Percentiles rank a stretch among this genome's conserved stretches.
These are phyloP conservation scores for Nannochloropsis limnetica DNA, from an alignment of 352 stramenopile species.

Conservation along the genomic window DNA sequence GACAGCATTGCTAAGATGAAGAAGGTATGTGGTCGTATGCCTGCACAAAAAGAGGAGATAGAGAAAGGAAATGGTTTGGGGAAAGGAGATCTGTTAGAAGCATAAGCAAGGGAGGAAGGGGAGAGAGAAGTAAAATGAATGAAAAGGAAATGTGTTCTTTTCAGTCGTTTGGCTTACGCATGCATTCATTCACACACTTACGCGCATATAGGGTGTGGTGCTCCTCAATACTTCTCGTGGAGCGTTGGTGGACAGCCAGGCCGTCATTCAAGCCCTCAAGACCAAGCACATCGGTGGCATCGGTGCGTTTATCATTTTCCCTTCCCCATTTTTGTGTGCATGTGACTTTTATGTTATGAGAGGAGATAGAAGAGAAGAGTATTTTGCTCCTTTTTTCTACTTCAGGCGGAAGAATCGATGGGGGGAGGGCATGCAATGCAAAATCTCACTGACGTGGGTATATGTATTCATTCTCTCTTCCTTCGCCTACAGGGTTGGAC, in stretches of 20 bases:
- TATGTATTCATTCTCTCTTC: background rate
- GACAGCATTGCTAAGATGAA: background rate
- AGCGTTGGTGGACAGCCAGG: slow-evolving; percentile 44
- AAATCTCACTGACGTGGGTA: background rate
- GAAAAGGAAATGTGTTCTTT: too few species aligned
- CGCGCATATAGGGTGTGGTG: slow-evolving; percentile 57
- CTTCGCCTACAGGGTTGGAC: background rate
- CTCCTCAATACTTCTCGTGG: slow-evolving; percentile 73
- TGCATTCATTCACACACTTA: background rate
- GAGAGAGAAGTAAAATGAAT: too few species aligned
- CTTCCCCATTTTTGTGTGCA: background rate
- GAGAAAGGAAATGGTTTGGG: too few species aligned
- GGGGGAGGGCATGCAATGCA: background rate
- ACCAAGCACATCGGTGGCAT: background rate
- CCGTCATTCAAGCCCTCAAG: background rate
- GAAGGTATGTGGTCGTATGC: background rate
- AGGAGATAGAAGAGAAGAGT: background rate
- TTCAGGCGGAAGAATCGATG: background rate
- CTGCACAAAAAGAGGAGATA: background rate
- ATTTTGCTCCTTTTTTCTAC: background rate
- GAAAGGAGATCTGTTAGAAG: too few species aligned
- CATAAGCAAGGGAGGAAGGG: too few species aligned
- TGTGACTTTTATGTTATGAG: too few species aligned
- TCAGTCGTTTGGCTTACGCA: background rate
- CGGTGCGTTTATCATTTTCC: background rate